phyloP scores from a whole-genome alignment of 2,329 filamentous ascomycete species.

The Stemphylium vesicarium region DNA sequence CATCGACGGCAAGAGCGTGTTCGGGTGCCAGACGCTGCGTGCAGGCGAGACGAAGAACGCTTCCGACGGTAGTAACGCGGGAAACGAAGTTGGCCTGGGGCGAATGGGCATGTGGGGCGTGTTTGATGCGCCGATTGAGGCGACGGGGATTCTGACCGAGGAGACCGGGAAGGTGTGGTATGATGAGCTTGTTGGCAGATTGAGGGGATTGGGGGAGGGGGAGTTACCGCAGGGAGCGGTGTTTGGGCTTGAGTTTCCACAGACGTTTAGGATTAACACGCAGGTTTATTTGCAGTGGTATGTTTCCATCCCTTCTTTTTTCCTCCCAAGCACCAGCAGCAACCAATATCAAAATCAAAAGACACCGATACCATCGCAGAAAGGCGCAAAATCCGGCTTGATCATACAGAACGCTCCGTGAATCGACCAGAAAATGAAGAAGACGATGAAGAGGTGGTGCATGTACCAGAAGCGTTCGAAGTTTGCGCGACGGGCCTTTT shows the following conservation, averaged over 20 bases:
- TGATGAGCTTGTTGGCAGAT: conserved; percentile 49
- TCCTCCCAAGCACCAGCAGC: too few species aligned
- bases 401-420: conserved; percentile 93
- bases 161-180: conserved; percentile 53
- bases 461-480: conserved; percentile 92
- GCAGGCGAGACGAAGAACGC: conserved; percentile 16
- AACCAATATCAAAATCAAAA: too few species aligned
- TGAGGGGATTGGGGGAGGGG: conserved; percentile 32
- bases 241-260: conserved; percentile 47
- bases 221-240: conserved; percentile 45
- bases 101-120: conserved; percentile 37
- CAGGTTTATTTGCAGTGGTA: conserved; percentile 48
- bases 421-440: conserved; percentile 91
- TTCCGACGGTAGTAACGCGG: background rate
- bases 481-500: conserved; percentile 79
- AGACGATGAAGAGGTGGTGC: conserved; percentile 85
- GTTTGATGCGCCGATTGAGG: conserved; percentile 41
- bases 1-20: conserved; percentile 30
- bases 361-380: conserved; percentile 76
- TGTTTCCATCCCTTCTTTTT: background rate
- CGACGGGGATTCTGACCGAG: conserved; percentile 43
- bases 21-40: conserved; percentile 20
- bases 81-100: conserved; percentile 34
- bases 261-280: conserved; percentile 50
- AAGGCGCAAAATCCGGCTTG: conserved; percentile 79